Percentiles rank a stretch among this genome's conserved stretches.
These are phyloP conservation scores for Cyberlindnera xishuangbannaensis DNA, from an alignment of 805 yeast species.

Conservation along the genomic window DNA sequence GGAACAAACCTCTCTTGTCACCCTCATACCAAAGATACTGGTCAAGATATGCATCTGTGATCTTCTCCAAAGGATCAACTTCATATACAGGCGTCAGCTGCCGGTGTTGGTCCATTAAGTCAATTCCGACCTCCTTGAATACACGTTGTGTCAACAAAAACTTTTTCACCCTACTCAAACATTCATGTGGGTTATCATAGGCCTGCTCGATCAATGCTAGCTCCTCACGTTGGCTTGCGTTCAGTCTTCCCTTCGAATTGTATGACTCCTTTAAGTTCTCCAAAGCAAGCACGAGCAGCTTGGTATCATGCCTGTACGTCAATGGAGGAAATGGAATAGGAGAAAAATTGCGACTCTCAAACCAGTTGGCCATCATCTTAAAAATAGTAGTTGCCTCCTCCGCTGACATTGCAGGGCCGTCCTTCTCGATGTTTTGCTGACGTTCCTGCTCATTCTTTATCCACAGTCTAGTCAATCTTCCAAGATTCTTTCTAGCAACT, in stretches of 20 bases:
- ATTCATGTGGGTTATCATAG: constrained; percentile 94
- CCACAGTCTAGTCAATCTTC: constrained; percentile 89
- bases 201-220: constrained; percentile 92
- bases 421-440: constrained; percentile 69
- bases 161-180: constrained; percentile 76
- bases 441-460: constrained; percentile 86
- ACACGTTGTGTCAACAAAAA: constrained; percentile 82
- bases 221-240: constrained; percentile 87
- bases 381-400: constrained; percentile 85
- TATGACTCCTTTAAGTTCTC: constrained; percentile 83
- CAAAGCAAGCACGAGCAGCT: constrained; percentile 79
- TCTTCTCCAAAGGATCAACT: constrained; percentile 88
- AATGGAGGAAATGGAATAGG: constrained; percentile 94
- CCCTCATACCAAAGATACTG: constrained; percentile 97
- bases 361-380: constrained; percentile 86
- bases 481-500: constrained; percentile 87
- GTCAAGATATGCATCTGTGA: constrained; percentile 92
- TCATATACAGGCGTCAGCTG: constrained; percentile 81
- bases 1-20: constrained; percentile 79
- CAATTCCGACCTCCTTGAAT: constrained; percentile 81
- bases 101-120: constrained; percentile 88
- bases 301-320: constrained; percentile 89
- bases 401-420: constrained; percentile 83
- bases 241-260: constrained; percentile 68
- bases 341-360: constrained; percentile 73